phyloP scores from a whole-genome alignment of 306 rosid genomes.

The Cicer pinnatifidum region DNA sequence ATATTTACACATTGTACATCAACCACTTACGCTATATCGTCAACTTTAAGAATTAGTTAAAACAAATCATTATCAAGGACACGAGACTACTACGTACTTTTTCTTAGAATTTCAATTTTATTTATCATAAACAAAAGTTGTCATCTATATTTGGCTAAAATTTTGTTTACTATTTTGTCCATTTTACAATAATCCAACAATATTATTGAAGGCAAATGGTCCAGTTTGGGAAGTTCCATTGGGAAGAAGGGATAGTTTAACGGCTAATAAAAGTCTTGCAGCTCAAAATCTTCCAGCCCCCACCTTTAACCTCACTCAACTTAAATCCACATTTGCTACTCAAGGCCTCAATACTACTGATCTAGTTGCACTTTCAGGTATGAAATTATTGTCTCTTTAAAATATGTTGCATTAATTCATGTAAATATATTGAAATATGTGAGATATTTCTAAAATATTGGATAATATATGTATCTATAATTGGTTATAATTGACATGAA shows the following conservation, averaged over 20 bases:
- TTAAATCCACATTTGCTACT: background rate
- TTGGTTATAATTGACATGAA: too few species aligned
- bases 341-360: conserved; percentile 51
- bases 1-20: too few species aligned
- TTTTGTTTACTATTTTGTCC: too few species aligned
- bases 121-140: background rate
- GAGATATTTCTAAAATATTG: too few species aligned
- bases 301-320: conserved; percentile 1
- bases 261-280: conserved; percentile 50
- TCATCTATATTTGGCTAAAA: background rate
- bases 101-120: too few species aligned
- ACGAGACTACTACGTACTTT: too few species aligned
- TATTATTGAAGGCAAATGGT: conserved; percentile 52
- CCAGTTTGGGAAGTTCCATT: conserved; percentile 54
- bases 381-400: background rate
- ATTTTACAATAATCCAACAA: background rate
- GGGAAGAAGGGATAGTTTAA: conserved; percentile 66
- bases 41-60: too few species aligned
- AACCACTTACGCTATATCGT: too few species aligned
- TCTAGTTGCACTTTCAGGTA: conserved; percentile 69
- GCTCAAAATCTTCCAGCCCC: conserved; percentile 50
- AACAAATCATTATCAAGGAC: too few species aligned
- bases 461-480: too few species aligned
- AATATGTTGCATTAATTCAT: background rate
- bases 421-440: too few species aligned